Base-by-base conservation (phyloP, 108 stramenopile genomes). In the Skeletonema grethae region DNA sequence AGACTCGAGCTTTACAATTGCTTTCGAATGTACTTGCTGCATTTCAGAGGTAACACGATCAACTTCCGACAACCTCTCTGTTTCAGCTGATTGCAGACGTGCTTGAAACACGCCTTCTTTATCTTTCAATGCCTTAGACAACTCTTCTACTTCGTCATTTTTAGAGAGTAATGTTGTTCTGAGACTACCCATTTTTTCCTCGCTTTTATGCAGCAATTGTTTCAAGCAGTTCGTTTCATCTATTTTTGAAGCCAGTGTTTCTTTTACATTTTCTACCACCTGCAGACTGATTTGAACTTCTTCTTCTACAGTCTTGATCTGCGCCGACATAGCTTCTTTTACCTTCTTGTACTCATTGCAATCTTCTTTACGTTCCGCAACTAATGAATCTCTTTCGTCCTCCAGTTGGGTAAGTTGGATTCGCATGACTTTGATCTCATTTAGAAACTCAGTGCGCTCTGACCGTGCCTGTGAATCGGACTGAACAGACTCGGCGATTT, bases 341-440 rank as follows among this genome's bases (percentile, higher is more conserved):
- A 18, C 62, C n/a, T 22, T 16, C 18, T 35, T 25, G 11, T 24
- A 35, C 5, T 39, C 12, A 7, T 31, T 32, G 62, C 62, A 32
- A 63, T 63, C 39, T 38, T 5, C 38, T 13, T 43, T 18, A 3
- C 62, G 13, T 43, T 63, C 62, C 0, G 20, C 20, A 13, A 31
- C 24, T 41, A 63, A 20, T 38, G 35, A 25, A n/a, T 32, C 20
- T 25, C 35, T 18, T 36, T 63, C 62, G 20, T 20, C 22, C 20
- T 35, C 24, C 3, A 63, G 36, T 38, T 63, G 30, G n/a, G 62
- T 41, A 9, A 63, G 6, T 39, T 63, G 62, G 16, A 18, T 29
- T 16, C 36, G 62, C 36, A 63, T 41, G 3, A 2, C 39, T 3
- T 35, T 20, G 11, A 63, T 38, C 24, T 43, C 16, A 63, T 39